These are phyloP conservation scores for Lathyrus oleraceus DNA, from an alignment of 306 rosid species.

Conservation along the genomic window DNA sequence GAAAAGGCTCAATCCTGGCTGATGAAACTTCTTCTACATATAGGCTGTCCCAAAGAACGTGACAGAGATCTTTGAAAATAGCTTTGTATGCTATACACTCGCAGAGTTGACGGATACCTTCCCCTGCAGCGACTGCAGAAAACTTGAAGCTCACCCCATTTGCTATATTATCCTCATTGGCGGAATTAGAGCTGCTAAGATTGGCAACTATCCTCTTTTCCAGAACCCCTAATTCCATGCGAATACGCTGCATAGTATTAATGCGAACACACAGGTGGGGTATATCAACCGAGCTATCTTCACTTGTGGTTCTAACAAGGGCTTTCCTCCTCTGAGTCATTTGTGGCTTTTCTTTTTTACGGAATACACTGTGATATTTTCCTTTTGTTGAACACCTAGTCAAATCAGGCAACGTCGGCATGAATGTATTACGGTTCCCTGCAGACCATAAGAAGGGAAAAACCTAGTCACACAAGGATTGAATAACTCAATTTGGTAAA, in stretches of 20 bases:
- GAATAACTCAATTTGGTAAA: slow-evolving; percentile 12
- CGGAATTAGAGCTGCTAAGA: slow-evolving; percentile 55
- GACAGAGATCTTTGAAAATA: slow-evolving; percentile 65
- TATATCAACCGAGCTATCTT: slow-evolving; percentile 52
- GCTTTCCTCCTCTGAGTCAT: slow-evolving; percentile 57
- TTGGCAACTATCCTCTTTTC: slow-evolving; percentile 67
- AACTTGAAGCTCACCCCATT: slow-evolving; percentile 59
- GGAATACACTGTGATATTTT: slow-evolving; percentile 69
- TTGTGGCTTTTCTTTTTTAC: slow-evolving; percentile 68
- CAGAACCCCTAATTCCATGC: slow-evolving; percentile 66
- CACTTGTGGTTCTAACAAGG: slow-evolving; percentile 58
- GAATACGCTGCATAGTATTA: slow-evolving; percentile 82
- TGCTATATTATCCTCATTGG: slow-evolving; percentile 35
- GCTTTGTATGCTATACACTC: slow-evolving; percentile 73
- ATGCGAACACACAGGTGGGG: slow-evolving; percentile 81
- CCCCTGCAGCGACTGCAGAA: slow-evolving; percentile 61
- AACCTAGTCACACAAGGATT: slow-evolving; percentile 24
- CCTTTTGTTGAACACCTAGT: slow-evolving; percentile 83
- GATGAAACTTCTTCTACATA: slow-evolving; percentile 68
- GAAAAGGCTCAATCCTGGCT: slow-evolving; percentile 75
- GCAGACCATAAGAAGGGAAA: slow-evolving; percentile 45
- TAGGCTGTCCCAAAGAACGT: slow-evolving; percentile 77
- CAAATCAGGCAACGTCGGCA: slow-evolving; percentile 81
- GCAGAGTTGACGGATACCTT: slow-evolving; percentile 77
- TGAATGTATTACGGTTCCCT: slow-evolving; percentile 63